These are phyloP conservation scores for Begonia masoniana DNA, from an alignment of 306 rosid species.

Conservation along the genomic window DNA sequence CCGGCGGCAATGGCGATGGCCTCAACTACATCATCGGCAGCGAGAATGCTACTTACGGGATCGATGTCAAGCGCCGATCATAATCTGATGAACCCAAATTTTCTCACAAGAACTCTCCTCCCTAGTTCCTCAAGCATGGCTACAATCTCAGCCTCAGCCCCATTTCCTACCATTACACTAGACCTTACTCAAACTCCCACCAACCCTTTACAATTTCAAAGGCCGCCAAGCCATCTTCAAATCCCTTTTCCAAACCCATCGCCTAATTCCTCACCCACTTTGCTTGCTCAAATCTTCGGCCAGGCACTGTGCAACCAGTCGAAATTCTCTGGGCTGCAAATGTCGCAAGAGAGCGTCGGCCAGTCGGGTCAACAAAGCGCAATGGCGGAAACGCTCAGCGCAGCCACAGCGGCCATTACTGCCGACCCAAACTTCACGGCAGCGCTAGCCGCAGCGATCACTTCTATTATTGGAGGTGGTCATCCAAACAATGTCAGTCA, in stretches of 20 bases:
- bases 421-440: slow-evolving; percentile 62
- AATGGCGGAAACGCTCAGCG: slow-evolving; percentile 31
- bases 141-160: slow-evolving; percentile 78
- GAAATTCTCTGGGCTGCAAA: slow-evolving; percentile 50
- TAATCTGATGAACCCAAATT: slow-evolving; percentile 40
- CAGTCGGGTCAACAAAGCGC: slow-evolving; percentile 16
- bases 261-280: slow-evolving; percentile 18
- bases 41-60: slow-evolving; percentile 63
- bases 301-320: slow-evolving; percentile 53
- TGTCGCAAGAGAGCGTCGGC: slow-evolving; percentile 27
- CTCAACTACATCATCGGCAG: slow-evolving; percentile 64
- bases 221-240: slow-evolving; percentile 24
- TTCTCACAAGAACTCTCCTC: slow-evolving; percentile 34
- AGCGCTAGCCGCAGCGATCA: slow-evolving; percentile 51
- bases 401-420: slow-evolving; percentile 59
- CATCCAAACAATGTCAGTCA: slow-evolving; percentile 17
- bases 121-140: slow-evolving; percentile 75
- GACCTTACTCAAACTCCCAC: slow-evolving; percentile 56
- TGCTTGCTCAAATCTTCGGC: slow-evolving; percentile 43
- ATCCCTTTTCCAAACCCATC: slow-evolving; percentile 27
- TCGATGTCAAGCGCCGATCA: slow-evolving; percentile 58
- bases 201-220: slow-evolving; percentile 39
- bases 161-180: slow-evolving; percentile 76
- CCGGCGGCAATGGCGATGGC: slow-evolving; percentile 85
- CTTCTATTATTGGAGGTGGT: slow-evolving; percentile 41